A percentile compares a stretch with the other conserved stretches of the same genome.
phyloP scores from a whole-genome alignment of 1,284 basidiomycete species.

The Microbotryomycetes sp. region DNA sequence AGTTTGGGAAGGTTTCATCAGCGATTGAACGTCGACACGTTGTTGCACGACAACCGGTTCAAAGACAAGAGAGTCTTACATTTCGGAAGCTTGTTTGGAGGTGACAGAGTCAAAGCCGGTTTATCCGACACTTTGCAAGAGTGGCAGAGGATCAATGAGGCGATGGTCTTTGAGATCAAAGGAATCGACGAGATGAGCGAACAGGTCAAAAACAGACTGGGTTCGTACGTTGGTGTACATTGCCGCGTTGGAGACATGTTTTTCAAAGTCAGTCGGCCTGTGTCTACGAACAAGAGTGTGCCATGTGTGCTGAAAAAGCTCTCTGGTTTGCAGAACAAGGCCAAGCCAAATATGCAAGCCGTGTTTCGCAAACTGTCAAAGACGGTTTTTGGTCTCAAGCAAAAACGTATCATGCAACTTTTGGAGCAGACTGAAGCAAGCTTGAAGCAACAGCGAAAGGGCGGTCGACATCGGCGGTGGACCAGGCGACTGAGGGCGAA shows the following conservation, averaged over 20 bases:
- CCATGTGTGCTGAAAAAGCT: too few relatives aligned
- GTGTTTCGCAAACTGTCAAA: conserved; percentile 14
- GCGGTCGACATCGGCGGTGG: not conserved
- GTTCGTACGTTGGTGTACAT: conserved; percentile 18
- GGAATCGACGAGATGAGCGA: conserved; percentile 15
- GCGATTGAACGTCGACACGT: conserved; percentile 10
- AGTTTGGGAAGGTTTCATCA: not conserved
- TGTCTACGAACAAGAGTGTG: too few relatives aligned
- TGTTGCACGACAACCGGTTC: not conserved
- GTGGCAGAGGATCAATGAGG: not conserved
- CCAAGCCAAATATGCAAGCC: not conserved
- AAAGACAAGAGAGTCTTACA: conserved; percentile 8
- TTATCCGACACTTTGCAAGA: not conserved
- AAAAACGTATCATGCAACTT: not conserved
- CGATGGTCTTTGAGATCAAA: conserved; percentile 9
- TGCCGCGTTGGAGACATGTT: conserved; percentile 19
- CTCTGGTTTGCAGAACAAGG: not conserved
- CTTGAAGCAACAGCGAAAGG: not conserved
- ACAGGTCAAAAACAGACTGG: conserved; percentile 8
- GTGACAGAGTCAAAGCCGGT: conserved; percentile 9
- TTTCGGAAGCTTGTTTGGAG: conserved; percentile 26
- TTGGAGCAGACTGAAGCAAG: conserved; percentile 1
- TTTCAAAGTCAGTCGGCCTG: conserved; percentile 8
- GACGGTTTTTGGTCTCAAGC: conserved; percentile 8
- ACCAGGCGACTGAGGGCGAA: not conserved